Conservation (phyloP, 495 filamentous ascomycete genomes). For the Penicillium herquei region DNA sequence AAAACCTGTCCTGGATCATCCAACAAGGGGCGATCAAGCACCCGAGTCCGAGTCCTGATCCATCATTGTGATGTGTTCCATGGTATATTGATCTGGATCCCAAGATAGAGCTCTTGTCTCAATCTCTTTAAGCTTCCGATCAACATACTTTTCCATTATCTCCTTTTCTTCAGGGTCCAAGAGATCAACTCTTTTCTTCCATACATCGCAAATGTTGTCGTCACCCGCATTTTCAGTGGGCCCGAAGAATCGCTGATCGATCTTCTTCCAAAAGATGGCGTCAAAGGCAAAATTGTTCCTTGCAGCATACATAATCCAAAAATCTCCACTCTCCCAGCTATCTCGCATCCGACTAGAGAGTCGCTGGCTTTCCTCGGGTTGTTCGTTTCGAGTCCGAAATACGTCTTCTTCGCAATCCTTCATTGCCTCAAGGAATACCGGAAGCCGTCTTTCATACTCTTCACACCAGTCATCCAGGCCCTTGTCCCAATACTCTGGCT, state of each 20-base stretch:
- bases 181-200: conserved; percentile 17
- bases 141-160: conserved; percentile 14
- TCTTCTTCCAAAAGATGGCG: conserved; percentile 15
- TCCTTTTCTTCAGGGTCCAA: conserved; percentile 13
- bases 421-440: conserved; percentile 6
- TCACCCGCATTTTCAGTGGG: background rate
- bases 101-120: conserved; percentile 17
- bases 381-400: conserved; percentile 3
- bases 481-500: conserved; percentile 1
- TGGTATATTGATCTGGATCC: conserved; percentile 26
- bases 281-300: conserved; percentile 9
- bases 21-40: too few relatives aligned
- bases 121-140: conserved; percentile 18
- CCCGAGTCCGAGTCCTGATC: too few relatives aligned
- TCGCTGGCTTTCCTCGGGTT: conserved; percentile 5
- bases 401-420: background rate
- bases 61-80: background rate
- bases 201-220: conserved; percentile 7
- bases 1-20: too few relatives aligned
- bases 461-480: conserved; percentile 23
- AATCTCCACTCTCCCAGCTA: conserved; percentile 19
- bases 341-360: conserved; percentile 13
- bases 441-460: conserved; percentile 15
- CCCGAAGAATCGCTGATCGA: conserved; percentile 18
- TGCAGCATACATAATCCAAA: conserved; percentile 19